These are phyloP conservation scores for Yamadazyma tumulicola DNA, from an alignment of 805 yeast genomes.

Conservation along the genomic window DNA sequence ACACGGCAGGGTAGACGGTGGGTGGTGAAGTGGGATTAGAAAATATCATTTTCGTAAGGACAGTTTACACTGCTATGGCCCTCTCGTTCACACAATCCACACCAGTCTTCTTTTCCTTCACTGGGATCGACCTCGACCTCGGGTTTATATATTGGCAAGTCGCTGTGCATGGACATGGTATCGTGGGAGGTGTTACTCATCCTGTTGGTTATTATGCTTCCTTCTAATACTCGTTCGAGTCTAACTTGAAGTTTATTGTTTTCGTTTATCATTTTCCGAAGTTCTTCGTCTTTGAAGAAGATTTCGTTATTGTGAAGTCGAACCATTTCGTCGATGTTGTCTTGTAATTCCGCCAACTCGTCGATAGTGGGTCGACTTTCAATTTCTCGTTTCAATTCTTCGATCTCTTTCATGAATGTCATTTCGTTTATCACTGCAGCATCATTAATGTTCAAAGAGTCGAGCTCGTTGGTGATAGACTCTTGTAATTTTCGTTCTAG, in stretches of 20 bases:
- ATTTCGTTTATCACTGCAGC: conserved; percentile 11
- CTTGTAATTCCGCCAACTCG: conserved; percentile 42
- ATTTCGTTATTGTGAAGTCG: conserved; percentile 33
- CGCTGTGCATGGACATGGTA: conserved; percentile 9
- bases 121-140: conserved; percentile 55
- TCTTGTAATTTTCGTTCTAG: conserved; percentile 12
- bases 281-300: conserved; percentile 21
- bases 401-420: conserved; percentile 18
- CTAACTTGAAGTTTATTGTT: conserved; percentile 21
- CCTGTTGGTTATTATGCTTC: conserved; percentile 5
- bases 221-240: conserved; percentile 17
- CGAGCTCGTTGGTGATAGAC: conserved; percentile 10
- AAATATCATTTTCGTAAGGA: conserved; percentile 71
- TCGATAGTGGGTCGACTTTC: conserved; percentile 39
- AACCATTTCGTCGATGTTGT: conserved; percentile 41
- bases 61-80: conserved; percentile 90
- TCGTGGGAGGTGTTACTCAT: conserved; percentile 11
- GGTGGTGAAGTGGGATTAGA: too few relatives aligned
- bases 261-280: conserved; percentile 18
- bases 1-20: too few relatives aligned
- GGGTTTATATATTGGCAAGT: conserved; percentile 50
- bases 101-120: conserved; percentile 77
- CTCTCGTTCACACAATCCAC: conserved; percentile 86
- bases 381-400: conserved; percentile 28
- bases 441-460: conserved; percentile 12